Conservation (phyloP, 2,329 filamentous ascomycete genomes). For the Fusarium sp. region DNA sequence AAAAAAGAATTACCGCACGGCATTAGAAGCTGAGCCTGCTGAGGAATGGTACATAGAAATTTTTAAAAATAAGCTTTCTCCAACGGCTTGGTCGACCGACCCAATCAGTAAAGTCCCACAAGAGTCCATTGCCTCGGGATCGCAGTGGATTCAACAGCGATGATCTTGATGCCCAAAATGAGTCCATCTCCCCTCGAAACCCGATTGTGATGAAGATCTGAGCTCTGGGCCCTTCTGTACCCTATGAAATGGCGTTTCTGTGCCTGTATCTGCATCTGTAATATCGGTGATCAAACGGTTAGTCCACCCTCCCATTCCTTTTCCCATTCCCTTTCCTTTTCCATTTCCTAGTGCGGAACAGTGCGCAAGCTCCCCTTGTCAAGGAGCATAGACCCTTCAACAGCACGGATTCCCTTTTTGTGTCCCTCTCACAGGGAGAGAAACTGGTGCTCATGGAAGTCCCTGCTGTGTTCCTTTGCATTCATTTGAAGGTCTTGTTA, state of each 20-base stretch:
- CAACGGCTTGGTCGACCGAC: slow-evolving; percentile 20
- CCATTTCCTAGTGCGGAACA: not conserved
- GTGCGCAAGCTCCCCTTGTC: not conserved
- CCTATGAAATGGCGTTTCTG: not conserved
- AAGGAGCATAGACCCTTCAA: not conserved
- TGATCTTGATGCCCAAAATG: slow-evolving; percentile 40
- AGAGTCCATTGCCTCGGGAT: slow-evolving; percentile 28
- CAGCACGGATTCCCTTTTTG: not conserved
- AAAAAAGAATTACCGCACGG: not conserved
- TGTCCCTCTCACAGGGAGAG: slow-evolving; percentile 26
- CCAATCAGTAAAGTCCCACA: slow-evolving; percentile 11
- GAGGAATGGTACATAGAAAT: not conserved
- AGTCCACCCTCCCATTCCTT: not conserved
- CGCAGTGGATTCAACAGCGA: slow-evolving; percentile 3
- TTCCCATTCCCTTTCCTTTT: not conserved
- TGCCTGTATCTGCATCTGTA: slow-evolving; percentile 12
- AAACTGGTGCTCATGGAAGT: not conserved
- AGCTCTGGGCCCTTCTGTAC: slow-evolving; percentile 13
- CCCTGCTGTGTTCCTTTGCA: slow-evolving; percentile 6
- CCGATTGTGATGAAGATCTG: not conserved
- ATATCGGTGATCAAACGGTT: not conserved
- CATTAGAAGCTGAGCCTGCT: not conserved
- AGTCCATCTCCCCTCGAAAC: not conserved
- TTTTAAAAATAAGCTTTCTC: slow-evolving; percentile 32
- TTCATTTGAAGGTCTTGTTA: not conserved